Base-by-base conservation (phyloP, 2,329 filamentous ascomycete genomes). In the Aureobasidium sp. region DNA sequence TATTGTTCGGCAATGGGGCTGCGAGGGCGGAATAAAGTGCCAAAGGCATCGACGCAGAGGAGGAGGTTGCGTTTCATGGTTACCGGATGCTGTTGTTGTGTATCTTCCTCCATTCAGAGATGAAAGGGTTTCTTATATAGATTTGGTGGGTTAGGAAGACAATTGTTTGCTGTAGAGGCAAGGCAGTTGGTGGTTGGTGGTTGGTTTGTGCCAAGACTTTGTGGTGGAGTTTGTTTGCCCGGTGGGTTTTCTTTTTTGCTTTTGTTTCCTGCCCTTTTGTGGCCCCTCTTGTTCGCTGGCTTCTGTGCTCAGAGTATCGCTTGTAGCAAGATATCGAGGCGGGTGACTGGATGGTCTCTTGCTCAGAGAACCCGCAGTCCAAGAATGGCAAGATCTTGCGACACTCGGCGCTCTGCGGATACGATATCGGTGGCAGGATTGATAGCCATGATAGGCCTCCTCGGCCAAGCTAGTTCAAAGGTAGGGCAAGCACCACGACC, bases 21-120 rank as follows among this genome's bases (percentile, higher is more conserved):
- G 51, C 73, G 78, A 0, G 83, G 82, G 11, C 70, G 73, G 70
- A 84, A 86, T 2, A 87, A 73, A 0, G 84, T 87, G n/a, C 81
- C 83, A 65, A 86, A 86, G 4, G 84, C 84, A 68, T 87, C 84
- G 57, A 87, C 81, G 62, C 81, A 83, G 1, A 86, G 69, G 0
- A 86, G 70, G 1, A 86, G 74, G 62, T 82, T 81, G 19, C 67
- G 64, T 58, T 67, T 68, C 42, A 59, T 59, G 2, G 19, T 10
- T 47, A 15, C 3, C 2, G 29, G 3, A n/a, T 23, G 4, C 21
- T 50, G 15, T 29, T 43, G 40, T 3, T 15, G 17, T 10, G 9
- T 4, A 13, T n/a, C 7, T 2, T 27, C 11, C 15, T 35, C 19
- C 51, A 55, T 55, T 9, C 4, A 13, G 25, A 42, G n/a, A 40